Evolutionary conservation across 2,329 filamentous ascomycete species (phyloP), one percentile per base, ranked within the genome.

Genomic region (Uncinocarpus reesii): DNA sequence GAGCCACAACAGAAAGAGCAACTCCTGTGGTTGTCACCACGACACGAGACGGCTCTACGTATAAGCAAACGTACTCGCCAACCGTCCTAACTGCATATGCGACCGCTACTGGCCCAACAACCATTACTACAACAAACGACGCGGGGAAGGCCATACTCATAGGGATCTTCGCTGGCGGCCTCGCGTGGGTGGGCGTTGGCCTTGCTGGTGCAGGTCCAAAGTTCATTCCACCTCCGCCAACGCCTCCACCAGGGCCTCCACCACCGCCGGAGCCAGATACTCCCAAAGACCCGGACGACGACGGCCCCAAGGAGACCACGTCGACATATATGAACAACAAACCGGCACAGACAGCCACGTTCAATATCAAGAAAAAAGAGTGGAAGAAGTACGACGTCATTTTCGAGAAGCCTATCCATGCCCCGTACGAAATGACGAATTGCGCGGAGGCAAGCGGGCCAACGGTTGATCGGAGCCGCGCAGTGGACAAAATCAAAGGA

Each of bases 131-230:
- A 7, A 40, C 44, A 4, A 26, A 47, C 15, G 40, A 40, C 3
- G 44, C 44, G 4, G 44, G 44, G 3, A 38, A 47, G 16, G 24
- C 23, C 1, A 16, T 32, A 24, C 11, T 47, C 4, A 23, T 47
- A 21, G 44, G 23, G 21, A 28, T 47, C 2, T 47, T 47, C 15
- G 44, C 26, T 18, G 44, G 44, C 8, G 44, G 44, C 6, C 44
- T 47, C 35, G 44, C 44, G 16, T 47, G 35, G 44, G 31, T 47
- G 18, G 44, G 34, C 8, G 31, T 47, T n/a, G 44, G 34, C 8
- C 32, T 31, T 31, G 44, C 44, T n/a, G 44, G 29, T 10, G 35
- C 7, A n/a, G n/a, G n/a, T 24, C 44, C 44, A n/a, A 47, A 38
- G 26, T 35, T 35, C 20, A 15, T 47, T 1, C 24, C 44, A 6